These are phyloP conservation scores for Yamadazyma olivae DNA, from an alignment of 805 yeast genomes.

Conservation along the genomic window DNA sequence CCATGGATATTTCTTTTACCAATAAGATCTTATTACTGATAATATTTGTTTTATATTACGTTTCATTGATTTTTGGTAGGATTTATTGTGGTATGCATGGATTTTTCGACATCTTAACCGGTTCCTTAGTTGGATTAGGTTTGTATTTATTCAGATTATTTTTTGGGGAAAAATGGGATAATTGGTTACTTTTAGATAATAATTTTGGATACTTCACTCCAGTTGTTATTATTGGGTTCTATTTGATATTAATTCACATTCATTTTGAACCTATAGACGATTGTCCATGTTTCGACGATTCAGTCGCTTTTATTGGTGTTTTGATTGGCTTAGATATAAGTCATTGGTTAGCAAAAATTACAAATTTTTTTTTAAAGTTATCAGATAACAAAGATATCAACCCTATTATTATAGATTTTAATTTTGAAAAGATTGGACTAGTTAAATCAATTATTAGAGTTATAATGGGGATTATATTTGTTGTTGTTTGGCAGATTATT, in stretches of 20 bases:
- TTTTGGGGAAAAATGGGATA: slow-evolving; percentile 45
- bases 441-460: slow-evolving; percentile 45
- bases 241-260: slow-evolving; percentile 52
- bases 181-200: slow-evolving; percentile 30
- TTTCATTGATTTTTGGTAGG: slow-evolving; percentile 73
- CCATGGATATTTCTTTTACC: slow-evolving; percentile 4
- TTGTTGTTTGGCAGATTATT: slow-evolving; percentile 70
- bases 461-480: slow-evolving; percentile 56
- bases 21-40: slow-evolving; percentile 13
- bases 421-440: slow-evolving; percentile 41
- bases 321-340: slow-evolving; percentile 71
- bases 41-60: slow-evolving; percentile 44
- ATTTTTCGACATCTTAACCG: slow-evolving; percentile 67
- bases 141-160: slow-evolving; percentile 48
- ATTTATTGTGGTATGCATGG: slow-evolving; percentile 99
- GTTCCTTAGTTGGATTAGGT: slow-evolving; percentile 58
- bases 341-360: slow-evolving; percentile 45
- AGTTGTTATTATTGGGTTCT: slow-evolving; percentile 34
- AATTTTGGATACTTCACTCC: slow-evolving; percentile 29
- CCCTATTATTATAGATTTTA: slow-evolving; percentile 41
- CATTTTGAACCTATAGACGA: slow-evolving; percentile 87
- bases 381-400: slow-evolving; percentile 14
- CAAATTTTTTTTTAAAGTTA: slow-evolving; percentile 22
- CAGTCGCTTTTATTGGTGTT: slow-evolving; percentile 90
- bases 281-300: slow-evolving; percentile 95